Evolutionary conservation across 768 basidiomycete genomes (phyloP), one percentile per base, ranked within the genome.

Genomic region (Phanerodontia chrysosporium): DNA sequence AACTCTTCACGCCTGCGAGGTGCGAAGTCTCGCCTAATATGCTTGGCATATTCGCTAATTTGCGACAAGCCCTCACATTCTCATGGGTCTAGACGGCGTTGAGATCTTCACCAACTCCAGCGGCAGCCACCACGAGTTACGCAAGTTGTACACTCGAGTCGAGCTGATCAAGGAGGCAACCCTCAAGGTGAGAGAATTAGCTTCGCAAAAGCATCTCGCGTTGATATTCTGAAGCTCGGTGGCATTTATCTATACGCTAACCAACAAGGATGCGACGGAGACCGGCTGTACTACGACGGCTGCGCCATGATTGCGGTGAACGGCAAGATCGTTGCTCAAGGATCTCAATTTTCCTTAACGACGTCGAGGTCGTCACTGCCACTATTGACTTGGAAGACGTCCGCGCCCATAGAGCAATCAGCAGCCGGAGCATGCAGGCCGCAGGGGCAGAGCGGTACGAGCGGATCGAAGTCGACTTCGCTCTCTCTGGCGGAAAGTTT

Each of bases 61-160:
- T 18, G 18, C 18, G 8, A 7, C 9, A 7, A 99, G 97, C 61
- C 97, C 97, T 4, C 97, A 99, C 69, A 96, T 98, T 58, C 75
- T 88, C 13, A 98, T 98, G 97, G 97, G 96, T 7, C 83, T 99
- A 9, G 96, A 99, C 67, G 97, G 97, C 5, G 96, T 98, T 8
- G 97, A 99, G 73, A 97, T 99, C 51, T 98, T 98, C 70, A 98
- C 96, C 9, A 99, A 99, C 74, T 98, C 97, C 1, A 95, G 92
- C 63, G 97, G 95, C 4, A 96, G 93, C 72, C 97, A 99, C 69
- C 97, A 99, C 67, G 97, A 98, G 70, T 85, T 99, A 25, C 87
- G 97, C n/a, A 99, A 99, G 73, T 81, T 99, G 25, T 84, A 93
- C 68, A 85, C 84, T 8, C 85, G 97, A 7, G 83, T 98, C 1